These are phyloP conservation scores for Xylaria grammica DNA, from an alignment of 495 filamentous ascomycete genomes.

Conservation along the genomic window DNA sequence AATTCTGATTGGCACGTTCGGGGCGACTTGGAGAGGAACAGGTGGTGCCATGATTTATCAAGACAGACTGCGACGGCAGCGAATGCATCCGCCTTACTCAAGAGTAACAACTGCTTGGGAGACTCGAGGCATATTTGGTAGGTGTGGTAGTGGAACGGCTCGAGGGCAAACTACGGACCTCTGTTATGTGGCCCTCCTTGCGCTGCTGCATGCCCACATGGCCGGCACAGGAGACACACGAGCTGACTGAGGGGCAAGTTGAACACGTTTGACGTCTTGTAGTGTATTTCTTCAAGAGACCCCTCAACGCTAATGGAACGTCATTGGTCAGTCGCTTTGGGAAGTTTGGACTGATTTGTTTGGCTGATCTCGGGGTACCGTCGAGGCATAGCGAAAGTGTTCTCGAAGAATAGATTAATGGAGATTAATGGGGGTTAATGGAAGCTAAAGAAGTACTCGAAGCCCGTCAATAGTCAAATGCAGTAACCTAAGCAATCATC, in stretches of 20 bases:
- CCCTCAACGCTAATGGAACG: not conserved
- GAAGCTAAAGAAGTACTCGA: not conserved
- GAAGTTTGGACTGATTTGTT: not conserved
- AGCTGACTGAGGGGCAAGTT: not conserved
- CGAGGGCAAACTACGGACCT: not conserved
- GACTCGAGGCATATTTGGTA: not conserved
- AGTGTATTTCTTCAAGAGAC: not conserved
- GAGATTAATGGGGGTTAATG: not conserved
- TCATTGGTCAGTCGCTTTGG: conserved; percentile 2
- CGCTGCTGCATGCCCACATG: conserved; percentile 17
- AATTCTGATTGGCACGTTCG: conserved; percentile 7
- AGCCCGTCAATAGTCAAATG: not conserved
- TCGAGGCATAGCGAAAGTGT: not conserved
- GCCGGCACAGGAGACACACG: conserved; percentile 3
- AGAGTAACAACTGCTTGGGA: not conserved
- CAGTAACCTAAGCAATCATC: not conserved
- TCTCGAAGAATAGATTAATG: conserved; percentile 20
- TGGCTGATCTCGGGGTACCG: not conserved
- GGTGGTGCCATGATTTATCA: conserved; percentile 7
- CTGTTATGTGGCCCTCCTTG: conserved; percentile 7
- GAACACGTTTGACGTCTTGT: not conserved
- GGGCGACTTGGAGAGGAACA: not conserved
- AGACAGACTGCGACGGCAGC: conserved; percentile 2
- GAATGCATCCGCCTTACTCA: conserved; percentile 2
- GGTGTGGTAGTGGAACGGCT: not conserved